phyloP scores from a whole-genome alignment of 371 early-diverging fungal species.

The Mortierella sp. region DNA sequence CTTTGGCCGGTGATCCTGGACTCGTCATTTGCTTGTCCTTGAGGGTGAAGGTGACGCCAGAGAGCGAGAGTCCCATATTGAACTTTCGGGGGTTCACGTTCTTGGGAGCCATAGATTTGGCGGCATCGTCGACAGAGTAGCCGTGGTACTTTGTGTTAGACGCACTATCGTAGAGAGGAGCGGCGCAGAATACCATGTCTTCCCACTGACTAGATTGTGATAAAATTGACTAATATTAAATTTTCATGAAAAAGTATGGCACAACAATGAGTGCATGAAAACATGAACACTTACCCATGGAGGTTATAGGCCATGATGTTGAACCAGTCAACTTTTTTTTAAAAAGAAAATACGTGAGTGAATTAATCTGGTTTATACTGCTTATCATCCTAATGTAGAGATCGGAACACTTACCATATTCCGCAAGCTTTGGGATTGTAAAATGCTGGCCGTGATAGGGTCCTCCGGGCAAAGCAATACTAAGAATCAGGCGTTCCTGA shows the following conservation, averaged over 20 bases:
- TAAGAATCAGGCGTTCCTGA: conserved; percentile 39
- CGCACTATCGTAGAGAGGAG: conserved; percentile 43
- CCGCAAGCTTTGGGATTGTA: conserved; percentile 30
- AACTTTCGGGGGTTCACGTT: conserved; percentile 41
- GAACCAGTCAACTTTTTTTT: conserved; percentile 55
- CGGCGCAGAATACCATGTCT: conserved; percentile 52
- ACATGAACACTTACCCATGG: conserved; percentile 33
- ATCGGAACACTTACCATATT: too few relatives aligned
- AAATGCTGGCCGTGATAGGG: conserved; percentile 50
- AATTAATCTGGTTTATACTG: too few relatives aligned
- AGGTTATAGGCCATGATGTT: conserved; percentile 56
- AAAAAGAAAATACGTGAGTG: too few relatives aligned
- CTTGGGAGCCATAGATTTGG: conserved; percentile 46
- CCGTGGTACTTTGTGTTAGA: conserved; percentile 41
- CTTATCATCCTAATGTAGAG: too few relatives aligned
- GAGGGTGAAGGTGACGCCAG: conserved; percentile 51
- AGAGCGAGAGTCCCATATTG: conserved; percentile 50
- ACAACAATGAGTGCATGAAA: too few relatives aligned
- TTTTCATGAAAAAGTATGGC: background rate
- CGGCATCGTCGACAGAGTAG: conserved; percentile 47
- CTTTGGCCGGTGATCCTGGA: conserved; percentile 42
- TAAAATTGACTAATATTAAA: too few relatives aligned
- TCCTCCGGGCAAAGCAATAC: conserved; percentile 49
- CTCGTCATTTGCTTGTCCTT: conserved; percentile 32
- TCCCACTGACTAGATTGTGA: conserved; percentile 56